These are phyloP conservation scores for Phyllosticta citribraziliensis DNA, from an alignment of 2,329 filamentous ascomycete species.

Conservation along the genomic window DNA sequence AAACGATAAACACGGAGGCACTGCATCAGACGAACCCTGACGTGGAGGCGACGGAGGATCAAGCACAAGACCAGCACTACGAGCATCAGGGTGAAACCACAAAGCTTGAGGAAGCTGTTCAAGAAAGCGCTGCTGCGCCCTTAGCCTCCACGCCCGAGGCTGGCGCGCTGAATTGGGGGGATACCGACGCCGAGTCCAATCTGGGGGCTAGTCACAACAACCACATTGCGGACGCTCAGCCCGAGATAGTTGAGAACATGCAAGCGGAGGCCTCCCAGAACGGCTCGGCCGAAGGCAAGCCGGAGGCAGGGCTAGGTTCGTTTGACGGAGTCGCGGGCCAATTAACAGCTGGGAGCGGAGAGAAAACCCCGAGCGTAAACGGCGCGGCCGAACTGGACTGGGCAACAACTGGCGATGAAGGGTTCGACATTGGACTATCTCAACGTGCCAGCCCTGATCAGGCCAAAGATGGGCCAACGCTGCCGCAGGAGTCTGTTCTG, in stretches of 20 bases:
- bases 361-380: not conserved
- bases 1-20: constrained; percentile 10
- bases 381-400: not conserved
- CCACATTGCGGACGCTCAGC: not conserved
- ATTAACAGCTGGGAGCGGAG: not conserved
- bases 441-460: not conserved
- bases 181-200: constrained; percentile 9
- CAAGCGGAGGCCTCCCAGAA: not conserved
- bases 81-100: constrained; percentile 39
- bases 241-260: not conserved
- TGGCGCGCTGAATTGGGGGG: constrained; percentile 18
- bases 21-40: constrained; percentile 12
- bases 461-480: not conserved
- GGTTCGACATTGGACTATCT: not conserved
- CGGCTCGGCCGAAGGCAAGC: not conserved
- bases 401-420: not conserved
- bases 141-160: constrained; percentile 31
- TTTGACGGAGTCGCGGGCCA: not conserved
- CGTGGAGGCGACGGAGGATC: constrained; percentile 14
- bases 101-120: constrained; percentile 35
- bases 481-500: not conserved
- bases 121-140: constrained; percentile 32
- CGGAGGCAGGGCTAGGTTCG: not conserved
- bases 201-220: not conserved
- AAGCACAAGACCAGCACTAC: constrained; percentile 27